A percentile compares a stretch with the other conserved stretches of the same genome.
phyloP scores from a whole-genome alignment of 2,329 filamentous ascomycete genomes.

The Claviceps sp. region DNA sequence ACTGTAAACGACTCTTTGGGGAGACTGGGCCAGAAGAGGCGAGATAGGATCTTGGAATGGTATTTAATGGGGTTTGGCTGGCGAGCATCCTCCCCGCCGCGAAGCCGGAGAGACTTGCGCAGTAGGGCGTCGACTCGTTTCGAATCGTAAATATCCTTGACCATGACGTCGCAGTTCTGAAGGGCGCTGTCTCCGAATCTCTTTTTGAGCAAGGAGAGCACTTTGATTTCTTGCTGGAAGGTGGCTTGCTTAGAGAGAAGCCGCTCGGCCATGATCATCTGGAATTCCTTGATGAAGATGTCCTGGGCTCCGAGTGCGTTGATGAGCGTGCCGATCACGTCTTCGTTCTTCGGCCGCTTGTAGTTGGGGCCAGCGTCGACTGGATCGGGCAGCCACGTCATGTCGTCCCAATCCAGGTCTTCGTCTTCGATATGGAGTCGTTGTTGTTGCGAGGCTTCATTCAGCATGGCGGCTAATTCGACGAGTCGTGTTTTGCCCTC shows the following conservation, averaged over 20 bases:
- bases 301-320: constrained; percentile 81
- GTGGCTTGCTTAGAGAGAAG: constrained; percentile 52
- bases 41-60: constrained; percentile 76
- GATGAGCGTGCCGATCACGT: constrained; percentile 84
- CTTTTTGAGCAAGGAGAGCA: constrained; percentile 76
- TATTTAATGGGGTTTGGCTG: constrained; percentile 27
- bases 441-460: constrained; percentile 42
- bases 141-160: constrained; percentile 82
- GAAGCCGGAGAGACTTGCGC: constrained; percentile 27
- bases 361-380: constrained; percentile 89
- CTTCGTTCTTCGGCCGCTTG: constrained; percentile 73
- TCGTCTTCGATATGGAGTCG: constrained; percentile 44
- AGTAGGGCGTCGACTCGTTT: constrained; percentile 57
- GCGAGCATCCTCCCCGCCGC: constrained; percentile 1
- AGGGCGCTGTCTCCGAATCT: constrained; percentile 75
- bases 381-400: constrained; percentile 86
- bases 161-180: constrained; percentile 94
- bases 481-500: constrained; percentile 39
- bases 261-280: constrained; percentile 75
- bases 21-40: constrained; percentile 84
- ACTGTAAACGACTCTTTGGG: constrained; percentile 55
- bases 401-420: constrained; percentile 79
- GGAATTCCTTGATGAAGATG: constrained; percentile 87
- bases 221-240: constrained; percentile 68
- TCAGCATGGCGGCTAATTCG: constrained; percentile 55